Evolutionary conservation across 305 asterid species (phyloP).

Genomic region (Nicotiana rustica): DNA sequence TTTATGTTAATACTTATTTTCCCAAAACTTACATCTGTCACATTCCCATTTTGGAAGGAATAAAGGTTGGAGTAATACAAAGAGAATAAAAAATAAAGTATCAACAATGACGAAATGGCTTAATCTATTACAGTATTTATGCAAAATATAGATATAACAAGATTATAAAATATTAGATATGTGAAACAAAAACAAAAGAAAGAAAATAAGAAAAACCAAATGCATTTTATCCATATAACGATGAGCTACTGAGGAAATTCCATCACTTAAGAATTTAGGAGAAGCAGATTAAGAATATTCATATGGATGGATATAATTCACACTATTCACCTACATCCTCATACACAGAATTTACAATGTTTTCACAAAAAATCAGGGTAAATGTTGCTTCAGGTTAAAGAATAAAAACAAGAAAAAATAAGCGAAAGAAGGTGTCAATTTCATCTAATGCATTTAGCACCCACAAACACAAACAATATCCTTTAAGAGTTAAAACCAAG

Average conservation of each 20-base stretch:
- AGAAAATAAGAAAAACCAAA: neutral
- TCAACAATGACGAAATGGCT: neutral
- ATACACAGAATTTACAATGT: neutral
- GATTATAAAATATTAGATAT: constrained; percentile 1
- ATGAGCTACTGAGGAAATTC: constrained; percentile 22
- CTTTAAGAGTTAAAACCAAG: constrained; percentile 26
- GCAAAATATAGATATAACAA: constrained; percentile 1
- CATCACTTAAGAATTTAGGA: neutral
- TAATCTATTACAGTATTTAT: neutral
- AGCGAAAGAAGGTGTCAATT: neutral
- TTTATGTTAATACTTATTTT: neutral
- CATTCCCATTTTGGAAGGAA: constrained; percentile 15
- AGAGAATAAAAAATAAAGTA: neutral
- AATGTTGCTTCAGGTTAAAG: constrained; percentile 4
- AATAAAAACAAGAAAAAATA: neutral
- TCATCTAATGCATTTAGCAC: neutral
- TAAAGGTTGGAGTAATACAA: constrained; percentile 17
- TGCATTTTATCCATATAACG: constrained; percentile 13
- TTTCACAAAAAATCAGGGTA: neutral
- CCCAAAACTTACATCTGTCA: constrained; percentile 4
- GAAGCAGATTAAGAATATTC: constrained; percentile 21
- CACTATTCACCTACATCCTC: constrained; percentile 20
- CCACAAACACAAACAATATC: constrained; percentile 24
- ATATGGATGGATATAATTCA: neutral
- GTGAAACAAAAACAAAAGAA: neutral